Base-by-base conservation (phyloP, 257 asterid genomes). In the Craterostigma plantagineum region DNA sequence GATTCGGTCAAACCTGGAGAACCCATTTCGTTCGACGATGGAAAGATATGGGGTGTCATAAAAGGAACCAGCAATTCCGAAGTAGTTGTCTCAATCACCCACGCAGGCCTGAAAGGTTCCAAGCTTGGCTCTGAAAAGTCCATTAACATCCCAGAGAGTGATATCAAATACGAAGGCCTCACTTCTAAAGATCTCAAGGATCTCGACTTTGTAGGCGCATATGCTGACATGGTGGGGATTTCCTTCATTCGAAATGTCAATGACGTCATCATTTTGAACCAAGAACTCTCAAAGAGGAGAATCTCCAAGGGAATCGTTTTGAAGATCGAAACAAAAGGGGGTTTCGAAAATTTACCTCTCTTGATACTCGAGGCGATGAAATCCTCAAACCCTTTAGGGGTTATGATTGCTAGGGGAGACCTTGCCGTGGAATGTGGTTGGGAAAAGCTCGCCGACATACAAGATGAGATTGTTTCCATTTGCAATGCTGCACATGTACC, bases 341-440 rank as follows among this genome's bases (percentile, higher is more conserved):
- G 81, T 46, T 61, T 70, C 18, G 76, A 73, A 70, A 77, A 71
- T 17, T 38, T 77, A 51, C 85, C 91, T 0, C 64, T 73, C 33
- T 46, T 77, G 45, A 46, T 77, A 37, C 49, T 77, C 37, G 91
- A 77, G 66, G 79, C 81, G 7, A 71, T 77, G 85, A 77, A 71
- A 59, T 63, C 44, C 43, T 50, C 66, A 10, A 77, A 77, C 40
- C 81, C 78, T 10, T 52, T 77, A 35, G 85, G 91, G 4, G 73
- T 77, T 46, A 77, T 77, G 91, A 68, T 77, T 38, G 91, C 91
- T 37, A 63, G 91, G 65, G 91, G 91, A 15, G 91, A 77, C 62
- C 91, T 77, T 15, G 91, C 91, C 3, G 91, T 77, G 53, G 91
- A 77, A 55, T 77, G 91, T 34, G 91, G 85, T 48, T 77, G 84